These are phyloP conservation scores for Effrenium voratum DNA, from an alignment of 73 alveolate genomes.

Conservation along the genomic window DNA sequence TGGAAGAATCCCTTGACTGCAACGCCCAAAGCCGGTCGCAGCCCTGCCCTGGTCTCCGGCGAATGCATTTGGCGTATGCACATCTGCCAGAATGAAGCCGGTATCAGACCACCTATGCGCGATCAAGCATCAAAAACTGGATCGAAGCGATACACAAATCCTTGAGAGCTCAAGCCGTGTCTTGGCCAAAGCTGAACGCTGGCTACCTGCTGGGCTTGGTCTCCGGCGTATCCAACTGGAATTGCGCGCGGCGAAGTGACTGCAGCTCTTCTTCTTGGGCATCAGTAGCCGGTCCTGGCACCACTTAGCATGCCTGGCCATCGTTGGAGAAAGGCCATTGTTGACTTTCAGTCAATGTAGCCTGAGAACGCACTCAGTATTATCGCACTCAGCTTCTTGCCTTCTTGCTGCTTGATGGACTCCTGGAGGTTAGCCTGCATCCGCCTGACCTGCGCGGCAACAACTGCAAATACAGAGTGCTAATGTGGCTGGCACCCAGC, in stretches of 20 bases:
- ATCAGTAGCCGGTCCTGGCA: constrained; percentile 1
- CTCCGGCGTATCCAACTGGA: not conserved
- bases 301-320: too few species aligned
- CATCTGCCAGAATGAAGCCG: constrained; percentile 48
- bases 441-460: not conserved
- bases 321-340: too few species aligned
- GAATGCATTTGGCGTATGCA: constrained; percentile 41
- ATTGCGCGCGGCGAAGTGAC: constrained; percentile 8
- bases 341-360: too few species aligned
- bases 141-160: not conserved
- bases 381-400: too few species aligned
- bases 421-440: not conserved
- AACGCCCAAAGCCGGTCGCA: not conserved
- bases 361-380: too few species aligned
- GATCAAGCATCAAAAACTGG: not conserved
- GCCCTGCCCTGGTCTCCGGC: not conserved
- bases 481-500: too few species aligned
- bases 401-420: constrained; percentile 29
- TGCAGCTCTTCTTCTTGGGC: constrained; percentile 14
- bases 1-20: too few species aligned
- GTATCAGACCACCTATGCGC: constrained; percentile 34
- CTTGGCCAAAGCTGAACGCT: too few species aligned
- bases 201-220: not conserved
- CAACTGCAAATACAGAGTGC: too few species aligned
- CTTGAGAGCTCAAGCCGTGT: too few species aligned